Conservation (phyloP, 2,329 filamentous ascomycete genomes). For the Ophiostoma australiae region DNA sequence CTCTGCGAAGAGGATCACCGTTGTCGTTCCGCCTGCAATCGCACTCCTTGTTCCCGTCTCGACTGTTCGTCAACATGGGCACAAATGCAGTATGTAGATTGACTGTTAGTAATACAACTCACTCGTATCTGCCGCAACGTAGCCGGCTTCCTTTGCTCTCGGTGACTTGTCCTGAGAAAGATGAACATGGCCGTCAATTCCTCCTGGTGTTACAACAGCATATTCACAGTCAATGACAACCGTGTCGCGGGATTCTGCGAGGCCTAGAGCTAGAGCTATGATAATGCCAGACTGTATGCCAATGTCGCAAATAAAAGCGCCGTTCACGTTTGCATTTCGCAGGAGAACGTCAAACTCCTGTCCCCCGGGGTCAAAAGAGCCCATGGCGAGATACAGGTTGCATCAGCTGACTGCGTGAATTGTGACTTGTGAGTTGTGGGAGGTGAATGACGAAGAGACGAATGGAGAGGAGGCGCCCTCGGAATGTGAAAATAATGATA, state of each 20-base stretch:
- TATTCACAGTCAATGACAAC: slow-evolving; percentile 21
- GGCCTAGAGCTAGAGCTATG: slow-evolving; percentile 12
- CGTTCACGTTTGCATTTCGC: slow-evolving; percentile 23
- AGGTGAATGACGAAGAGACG: too few relatives aligned
- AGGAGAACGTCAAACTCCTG: slow-evolving; percentile 16
- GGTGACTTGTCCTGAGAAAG: slow-evolving; percentile 34
- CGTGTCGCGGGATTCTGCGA: background rate
- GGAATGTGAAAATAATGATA: too few relatives aligned
- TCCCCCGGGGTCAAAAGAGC: background rate
- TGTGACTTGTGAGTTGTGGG: too few relatives aligned
- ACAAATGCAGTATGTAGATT: background rate
- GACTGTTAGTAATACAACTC: background rate
- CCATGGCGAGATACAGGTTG: background rate
- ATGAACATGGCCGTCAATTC: slow-evolving; percentile 38
- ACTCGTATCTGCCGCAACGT: slow-evolving; percentile 29
- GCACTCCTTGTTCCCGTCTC: slow-evolving; percentile 47
- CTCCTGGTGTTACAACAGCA: slow-evolving; percentile 26
- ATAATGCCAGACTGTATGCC: slow-evolving; percentile 20
- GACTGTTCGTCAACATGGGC: slow-evolving; percentile 16
- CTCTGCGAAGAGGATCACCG: slow-evolving; percentile 52
- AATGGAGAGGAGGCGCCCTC: too few relatives aligned
- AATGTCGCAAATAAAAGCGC: slow-evolving; percentile 21
- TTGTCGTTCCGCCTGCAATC: slow-evolving; percentile 54
- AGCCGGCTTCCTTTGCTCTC: slow-evolving; percentile 30
- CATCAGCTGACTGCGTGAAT: background rate